Evolutionary conservation across 306 rosid genomes (phyloP).

Genomic region (Purshia tridentata): DNA sequence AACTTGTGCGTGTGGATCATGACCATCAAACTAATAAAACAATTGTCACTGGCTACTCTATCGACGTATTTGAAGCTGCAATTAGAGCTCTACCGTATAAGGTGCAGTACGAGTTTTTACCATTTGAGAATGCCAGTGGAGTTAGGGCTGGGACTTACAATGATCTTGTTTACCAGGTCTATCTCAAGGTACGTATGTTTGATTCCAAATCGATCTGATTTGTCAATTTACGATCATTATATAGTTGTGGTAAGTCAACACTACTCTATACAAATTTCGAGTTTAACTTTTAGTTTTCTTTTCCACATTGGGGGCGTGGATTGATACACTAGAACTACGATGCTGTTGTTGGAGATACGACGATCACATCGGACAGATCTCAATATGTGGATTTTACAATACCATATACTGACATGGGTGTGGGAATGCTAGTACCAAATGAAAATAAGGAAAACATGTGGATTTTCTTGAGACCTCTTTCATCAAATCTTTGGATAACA

Average conservation of each 20-base stretch:
- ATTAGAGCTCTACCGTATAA: not conserved
- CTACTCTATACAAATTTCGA: not conserved
- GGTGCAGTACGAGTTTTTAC: conserved; percentile 1
- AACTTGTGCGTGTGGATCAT: not conserved
- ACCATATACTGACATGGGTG: conserved; percentile 12
- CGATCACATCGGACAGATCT: conserved; percentile 14
- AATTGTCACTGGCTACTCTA: not conserved
- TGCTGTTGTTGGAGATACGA: conserved; percentile 21
- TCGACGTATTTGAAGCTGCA: conserved; percentile 15
- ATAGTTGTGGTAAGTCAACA: not conserved
- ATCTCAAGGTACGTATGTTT: conserved; percentile 7
- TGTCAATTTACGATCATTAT: not conserved
- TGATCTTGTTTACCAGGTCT: conserved; percentile 17
- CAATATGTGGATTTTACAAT: conserved; percentile 20
- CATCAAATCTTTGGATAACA: conserved; percentile 15
- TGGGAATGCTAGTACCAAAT: conserved; percentile 11
- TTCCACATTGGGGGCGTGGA: not conserved
- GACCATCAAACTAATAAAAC: not conserved
- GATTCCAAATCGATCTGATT: not conserved
- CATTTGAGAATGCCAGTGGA: not conserved
- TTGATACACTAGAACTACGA: not conserved
- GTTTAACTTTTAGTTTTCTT: not conserved
- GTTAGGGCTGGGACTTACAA: not conserved
- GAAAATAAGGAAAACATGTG: not conserved
- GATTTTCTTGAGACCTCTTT: conserved; percentile 13